Conservation (phyloP, 2,329 filamentous ascomycete species). For the Pestalotiopsis sp. region DNA sequence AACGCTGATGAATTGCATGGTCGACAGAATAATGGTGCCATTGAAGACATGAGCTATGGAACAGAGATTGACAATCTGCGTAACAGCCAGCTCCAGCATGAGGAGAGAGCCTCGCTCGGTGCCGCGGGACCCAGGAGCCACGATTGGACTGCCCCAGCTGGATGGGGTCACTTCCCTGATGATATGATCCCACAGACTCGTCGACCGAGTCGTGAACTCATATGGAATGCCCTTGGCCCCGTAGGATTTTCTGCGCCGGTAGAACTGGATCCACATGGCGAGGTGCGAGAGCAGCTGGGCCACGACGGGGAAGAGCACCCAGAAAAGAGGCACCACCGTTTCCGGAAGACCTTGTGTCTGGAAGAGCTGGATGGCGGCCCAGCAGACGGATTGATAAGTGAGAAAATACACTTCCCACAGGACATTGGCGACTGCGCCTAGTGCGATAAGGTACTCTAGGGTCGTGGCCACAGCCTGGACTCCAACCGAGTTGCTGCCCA, state of each 20-base stretch:
- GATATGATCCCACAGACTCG: neutral
- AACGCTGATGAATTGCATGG: neutral
- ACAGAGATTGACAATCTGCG: neutral
- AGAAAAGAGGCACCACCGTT: neutral
- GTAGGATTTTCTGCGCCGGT: neutral
- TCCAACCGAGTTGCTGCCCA: neutral
- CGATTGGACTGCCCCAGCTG: neutral
- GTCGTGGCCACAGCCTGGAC: neutral
- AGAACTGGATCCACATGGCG: neutral
- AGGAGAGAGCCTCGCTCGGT: neutral
- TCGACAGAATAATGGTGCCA: constrained; percentile 3
- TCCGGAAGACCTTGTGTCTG: constrained; percentile 1
- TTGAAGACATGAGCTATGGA: constrained; percentile 7
- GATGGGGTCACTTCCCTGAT: neutral
- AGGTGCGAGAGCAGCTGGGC: neutral
- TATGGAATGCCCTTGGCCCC: neutral
- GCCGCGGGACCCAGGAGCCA: neutral
- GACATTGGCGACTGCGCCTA: neutral
- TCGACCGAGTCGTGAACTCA: neutral
- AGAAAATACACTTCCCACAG: neutral
- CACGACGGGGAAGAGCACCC: neutral
- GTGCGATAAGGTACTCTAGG: neutral
- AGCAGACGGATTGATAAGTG: constrained; percentile 3
- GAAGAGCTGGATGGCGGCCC: neutral
- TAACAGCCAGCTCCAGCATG: neutral